These are phyloP conservation scores for Breynia disticha DNA, from an alignment of 441 rosid species.

Conservation along the genomic window DNA sequence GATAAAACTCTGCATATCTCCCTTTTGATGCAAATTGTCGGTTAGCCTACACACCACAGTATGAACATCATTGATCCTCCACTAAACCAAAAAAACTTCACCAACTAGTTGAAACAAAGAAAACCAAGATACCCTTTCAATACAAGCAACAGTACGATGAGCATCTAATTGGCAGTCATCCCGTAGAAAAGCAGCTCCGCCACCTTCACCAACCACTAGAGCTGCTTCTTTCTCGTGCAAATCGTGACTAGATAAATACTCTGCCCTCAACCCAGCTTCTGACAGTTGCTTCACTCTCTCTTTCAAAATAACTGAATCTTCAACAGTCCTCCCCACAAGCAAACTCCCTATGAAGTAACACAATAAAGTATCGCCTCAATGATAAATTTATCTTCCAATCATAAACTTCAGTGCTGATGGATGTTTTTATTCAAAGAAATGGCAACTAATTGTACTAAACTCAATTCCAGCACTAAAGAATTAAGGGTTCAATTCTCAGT, in stretches of 20 bases:
- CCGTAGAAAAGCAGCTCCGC: slow-evolving; percentile 70
- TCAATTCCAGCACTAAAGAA: too few relatives aligned
- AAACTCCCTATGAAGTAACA: slow-evolving; percentile 48
- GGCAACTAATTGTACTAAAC: too few relatives aligned
- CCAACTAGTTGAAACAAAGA: slow-evolving; percentile 6
- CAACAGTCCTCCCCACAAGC: slow-evolving; percentile 50
- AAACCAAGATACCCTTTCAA: slow-evolving; percentile 47
- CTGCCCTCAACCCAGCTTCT: slow-evolving; percentile 63
- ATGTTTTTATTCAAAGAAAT: too few relatives aligned
- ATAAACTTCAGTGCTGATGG: too few relatives aligned
- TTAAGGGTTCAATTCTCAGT: too few relatives aligned
- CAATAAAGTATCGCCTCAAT: not conserved
- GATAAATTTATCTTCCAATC: not conserved
- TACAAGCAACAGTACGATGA: slow-evolving; percentile 49
- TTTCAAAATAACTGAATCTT: slow-evolving; percentile 44
- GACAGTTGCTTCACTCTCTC: slow-evolving; percentile 49
- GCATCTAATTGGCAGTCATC: slow-evolving; percentile 91
- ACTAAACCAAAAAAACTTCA: not conserved
- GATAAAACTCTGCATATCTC: slow-evolving; percentile 76
- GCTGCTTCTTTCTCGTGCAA: slow-evolving; percentile 52
- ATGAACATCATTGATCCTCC: not conserved
- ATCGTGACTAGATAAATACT: slow-evolving; percentile 51
- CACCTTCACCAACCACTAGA: slow-evolving; percentile 36
- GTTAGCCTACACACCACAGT: slow-evolving; percentile 41
- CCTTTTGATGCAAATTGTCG: slow-evolving; percentile 46